Evolutionary conservation across 2,329 filamentous ascomycete species (phyloP).

Genomic region (Elsinoe necatrix): DNA sequence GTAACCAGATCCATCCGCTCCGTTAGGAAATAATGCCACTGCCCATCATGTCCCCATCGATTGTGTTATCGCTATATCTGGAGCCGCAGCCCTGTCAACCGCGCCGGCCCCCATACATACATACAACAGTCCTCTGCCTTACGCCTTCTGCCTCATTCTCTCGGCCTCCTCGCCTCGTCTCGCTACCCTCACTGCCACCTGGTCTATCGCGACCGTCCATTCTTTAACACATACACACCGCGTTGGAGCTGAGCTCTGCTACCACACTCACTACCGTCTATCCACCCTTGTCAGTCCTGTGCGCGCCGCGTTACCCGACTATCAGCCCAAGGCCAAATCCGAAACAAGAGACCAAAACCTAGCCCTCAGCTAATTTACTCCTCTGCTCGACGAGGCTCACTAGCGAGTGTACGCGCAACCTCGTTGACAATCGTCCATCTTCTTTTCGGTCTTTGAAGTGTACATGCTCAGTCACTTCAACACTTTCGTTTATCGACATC

Average conservation of each 20-base stretch:
- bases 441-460: slow-evolving; percentile 6
- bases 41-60: slow-evolving; percentile 4
- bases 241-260: slow-evolving; percentile 12
- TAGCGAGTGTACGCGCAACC: slow-evolving; percentile 1
- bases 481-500: slow-evolving; percentile 5
- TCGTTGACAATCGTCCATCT: slow-evolving; percentile 12
- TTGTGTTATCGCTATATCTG: slow-evolving; percentile 15
- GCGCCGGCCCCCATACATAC: slow-evolving; percentile 2
- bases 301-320: slow-evolving; percentile 3
- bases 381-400: slow-evolving; percentile 1
- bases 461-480: background rate
- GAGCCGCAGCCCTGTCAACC: slow-evolving; percentile 16
- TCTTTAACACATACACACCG: slow-evolving; percentile 6
- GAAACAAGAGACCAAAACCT: background rate
- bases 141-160: slow-evolving; percentile 2
- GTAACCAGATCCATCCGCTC: background rate
- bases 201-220: slow-evolving; percentile 15
- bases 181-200: background rate
- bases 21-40: background rate
- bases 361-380: slow-evolving; percentile 3
- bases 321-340: slow-evolving; percentile 6
- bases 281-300: background rate
- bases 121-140: slow-evolving; percentile 11
- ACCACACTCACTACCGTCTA: background rate
- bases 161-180: slow-evolving; percentile 1